These are phyloP conservation scores for Madurella mycetomatis DNA, from an alignment of 2,329 filamentous ascomycete genomes.

Conservation along the genomic window DNA sequence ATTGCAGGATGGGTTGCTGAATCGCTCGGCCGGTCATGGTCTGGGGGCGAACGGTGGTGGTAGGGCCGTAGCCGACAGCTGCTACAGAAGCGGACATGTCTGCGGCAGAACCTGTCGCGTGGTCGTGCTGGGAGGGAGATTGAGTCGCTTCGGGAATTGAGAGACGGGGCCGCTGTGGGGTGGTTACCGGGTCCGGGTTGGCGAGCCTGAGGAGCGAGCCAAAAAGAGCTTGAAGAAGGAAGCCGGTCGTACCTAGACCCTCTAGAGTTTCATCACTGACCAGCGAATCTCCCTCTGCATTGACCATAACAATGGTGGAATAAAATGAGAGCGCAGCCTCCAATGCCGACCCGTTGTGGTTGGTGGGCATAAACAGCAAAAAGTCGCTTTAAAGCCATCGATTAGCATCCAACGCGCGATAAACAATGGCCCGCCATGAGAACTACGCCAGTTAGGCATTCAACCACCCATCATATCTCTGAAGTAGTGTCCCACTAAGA, in stretches of 20 bases:
- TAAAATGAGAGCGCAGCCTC: slow-evolving; percentile 87
- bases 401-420: slow-evolving; percentile 8
- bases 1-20: slow-evolving; percentile 15
- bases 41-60: slow-evolving; percentile 7
- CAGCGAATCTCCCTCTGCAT: slow-evolving; percentile 87
- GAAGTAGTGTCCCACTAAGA: too few species aligned
- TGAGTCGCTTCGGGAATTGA: background rate
- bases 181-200: slow-evolving; percentile 26
- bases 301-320: slow-evolving; percentile 81
- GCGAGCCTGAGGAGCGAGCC: slow-evolving; percentile 69
- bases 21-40: slow-evolving; percentile 11
- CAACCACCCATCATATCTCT: slow-evolving; percentile 4
- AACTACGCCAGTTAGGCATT: background rate
- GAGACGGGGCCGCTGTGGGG: slow-evolving; percentile 14
- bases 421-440: background rate
- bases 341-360: slow-evolving; percentile 64
- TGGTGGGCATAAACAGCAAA: slow-evolving; percentile 75
- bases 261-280: slow-evolving; percentile 87
- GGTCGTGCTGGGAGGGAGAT: slow-evolving; percentile 1
- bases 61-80: slow-evolving; percentile 10
- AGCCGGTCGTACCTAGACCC: slow-evolving; percentile 83
- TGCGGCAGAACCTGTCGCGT: background rate
- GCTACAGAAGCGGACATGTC: slow-evolving; percentile 12
- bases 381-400: slow-evolving; percentile 64
- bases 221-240: slow-evolving; percentile 69